Conservation (phyloP, 805 yeast species). For the Yarrowia osloensis region DNA sequence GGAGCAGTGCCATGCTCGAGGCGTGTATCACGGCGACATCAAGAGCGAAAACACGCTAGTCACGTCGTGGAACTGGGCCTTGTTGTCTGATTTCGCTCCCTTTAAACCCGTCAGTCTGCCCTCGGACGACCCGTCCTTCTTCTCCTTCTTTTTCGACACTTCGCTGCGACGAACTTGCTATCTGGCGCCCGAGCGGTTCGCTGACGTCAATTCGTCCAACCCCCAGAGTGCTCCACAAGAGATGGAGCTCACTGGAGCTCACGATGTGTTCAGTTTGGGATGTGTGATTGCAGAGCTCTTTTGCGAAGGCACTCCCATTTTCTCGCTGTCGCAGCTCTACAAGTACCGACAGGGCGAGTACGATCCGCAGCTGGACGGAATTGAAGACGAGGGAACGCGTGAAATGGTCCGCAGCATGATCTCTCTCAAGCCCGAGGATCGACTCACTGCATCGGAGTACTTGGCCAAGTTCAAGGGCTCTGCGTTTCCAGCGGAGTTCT, state of each 20-base stretch:
- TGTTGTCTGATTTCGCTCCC: slow-evolving; percentile 78
- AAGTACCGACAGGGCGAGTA: slow-evolving; percentile 73
- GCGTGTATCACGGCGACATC: slow-evolving; percentile 83
- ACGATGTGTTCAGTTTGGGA: slow-evolving; percentile 58
- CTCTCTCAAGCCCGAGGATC: slow-evolving; percentile 57
- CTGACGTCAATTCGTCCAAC: slow-evolving; percentile 27
- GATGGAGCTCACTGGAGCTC: slow-evolving; percentile 44
- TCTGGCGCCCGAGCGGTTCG: slow-evolving; percentile 90
- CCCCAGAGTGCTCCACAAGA: slow-evolving; percentile 37
- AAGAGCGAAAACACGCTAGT: slow-evolving; percentile 87
- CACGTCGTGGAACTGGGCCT: slow-evolving; percentile 86
- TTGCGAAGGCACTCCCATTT: slow-evolving; percentile 81
- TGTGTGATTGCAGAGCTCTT: slow-evolving; percentile 91
- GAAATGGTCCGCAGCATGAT: slow-evolving; percentile 66
- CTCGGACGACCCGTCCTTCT: slow-evolving; percentile 90
- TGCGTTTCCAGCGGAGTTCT: slow-evolving; percentile 69
- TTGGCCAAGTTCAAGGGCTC: slow-evolving; percentile 52
- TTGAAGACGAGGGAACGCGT: slow-evolving; percentile 54
- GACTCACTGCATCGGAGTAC: slow-evolving; percentile 59
- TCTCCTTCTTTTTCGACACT: slow-evolving; percentile 88
- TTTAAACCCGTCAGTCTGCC: slow-evolving; percentile 85
- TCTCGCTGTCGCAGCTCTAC: slow-evolving; percentile 83
- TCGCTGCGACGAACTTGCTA: slow-evolving; percentile 85
- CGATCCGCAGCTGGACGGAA: slow-evolving; percentile 60
- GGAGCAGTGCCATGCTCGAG: slow-evolving; percentile 60